Conservation (phyloP, 2,329 filamentous ascomycete genomes). For the Chaetomium strumarium region DNA sequence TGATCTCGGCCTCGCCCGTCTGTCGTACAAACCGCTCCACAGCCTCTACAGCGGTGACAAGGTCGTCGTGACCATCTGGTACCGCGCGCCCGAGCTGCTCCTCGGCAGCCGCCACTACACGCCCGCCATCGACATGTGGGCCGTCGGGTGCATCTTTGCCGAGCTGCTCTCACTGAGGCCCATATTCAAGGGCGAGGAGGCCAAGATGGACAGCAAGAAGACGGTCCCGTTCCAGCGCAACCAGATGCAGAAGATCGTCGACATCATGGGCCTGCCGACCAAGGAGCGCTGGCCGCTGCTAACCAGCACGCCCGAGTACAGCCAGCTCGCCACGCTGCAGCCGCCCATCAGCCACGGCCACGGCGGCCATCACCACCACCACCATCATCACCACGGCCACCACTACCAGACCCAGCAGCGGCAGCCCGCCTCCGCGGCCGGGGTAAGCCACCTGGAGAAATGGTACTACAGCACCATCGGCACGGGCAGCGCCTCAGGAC, state of each 20-base stretch:
- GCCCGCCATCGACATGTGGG: constrained; percentile 95
- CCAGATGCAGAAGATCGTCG: constrained; percentile 98
- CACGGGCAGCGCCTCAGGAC: constrained; percentile 35
- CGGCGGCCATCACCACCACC: constrained; percentile 37
- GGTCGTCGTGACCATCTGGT: constrained; percentile 99
- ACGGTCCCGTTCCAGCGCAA: constrained; percentile 95
- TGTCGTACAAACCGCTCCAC: constrained; percentile 91
- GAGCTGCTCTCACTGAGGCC: constrained; percentile 84
- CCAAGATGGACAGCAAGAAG: constrained; percentile 98
- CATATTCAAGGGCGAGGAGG: constrained; percentile 98
- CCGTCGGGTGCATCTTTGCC: constrained; percentile 95
- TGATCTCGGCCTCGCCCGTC: constrained; percentile 81
- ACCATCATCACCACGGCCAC: constrained; percentile 45
- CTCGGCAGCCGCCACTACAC: constrained; percentile 95
- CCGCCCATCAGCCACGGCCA: constrained; percentile 41
- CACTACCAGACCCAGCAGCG: constrained; percentile 37
- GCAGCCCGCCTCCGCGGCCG: constrained; percentile 26
- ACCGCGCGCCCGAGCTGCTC: constrained; percentile 88
- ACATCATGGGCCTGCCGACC: constrained; percentile 86
- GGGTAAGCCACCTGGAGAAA: constrained; percentile 58
- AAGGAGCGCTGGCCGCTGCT: constrained; percentile 87
- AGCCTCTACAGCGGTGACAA: constrained; percentile 92
- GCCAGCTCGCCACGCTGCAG: constrained; percentile 57
- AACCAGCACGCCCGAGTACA: constrained; percentile 79
- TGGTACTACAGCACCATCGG: constrained; percentile 70